phyloP scores from a whole-genome alignment of 148 eudicot species.

The Chenopodium formosanum region DNA sequence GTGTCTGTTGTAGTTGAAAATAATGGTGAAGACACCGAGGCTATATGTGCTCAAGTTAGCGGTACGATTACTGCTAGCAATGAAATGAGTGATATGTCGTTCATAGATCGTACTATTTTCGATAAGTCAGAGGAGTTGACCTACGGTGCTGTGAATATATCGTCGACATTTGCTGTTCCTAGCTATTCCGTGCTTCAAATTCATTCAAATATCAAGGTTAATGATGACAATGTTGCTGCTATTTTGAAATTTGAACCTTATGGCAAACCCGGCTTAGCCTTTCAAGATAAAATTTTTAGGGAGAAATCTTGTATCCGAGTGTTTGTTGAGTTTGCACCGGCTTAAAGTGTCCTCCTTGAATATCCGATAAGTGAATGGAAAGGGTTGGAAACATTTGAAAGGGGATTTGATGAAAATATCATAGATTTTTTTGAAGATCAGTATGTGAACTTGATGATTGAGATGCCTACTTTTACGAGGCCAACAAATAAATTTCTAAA shows the following conservation, averaged over 20 bases:
- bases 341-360: no score
- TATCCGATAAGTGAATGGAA: no score
- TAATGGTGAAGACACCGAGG: no score
- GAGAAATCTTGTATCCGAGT: background rate
- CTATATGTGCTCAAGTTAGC: background rate
- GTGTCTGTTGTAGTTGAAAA: no score
- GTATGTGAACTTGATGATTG: no score
- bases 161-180: background rate
- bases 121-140: background rate
- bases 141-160: background rate
- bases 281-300: background rate
- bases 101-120: background rate
- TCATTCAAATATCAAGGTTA: background rate
- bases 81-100: background rate
- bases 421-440: no score
- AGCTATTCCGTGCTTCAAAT: background rate
- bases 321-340: background rate
- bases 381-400: no score
- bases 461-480: no score
- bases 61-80: background rate
- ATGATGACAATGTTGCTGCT: background rate
- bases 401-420: no score
- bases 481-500: no score
- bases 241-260: background rate
- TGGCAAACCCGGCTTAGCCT: background rate